Evolutionary conservation across 2,329 filamentous ascomycete species (phyloP).

Genomic region (Pseudogymnoascus sp.): DNA sequence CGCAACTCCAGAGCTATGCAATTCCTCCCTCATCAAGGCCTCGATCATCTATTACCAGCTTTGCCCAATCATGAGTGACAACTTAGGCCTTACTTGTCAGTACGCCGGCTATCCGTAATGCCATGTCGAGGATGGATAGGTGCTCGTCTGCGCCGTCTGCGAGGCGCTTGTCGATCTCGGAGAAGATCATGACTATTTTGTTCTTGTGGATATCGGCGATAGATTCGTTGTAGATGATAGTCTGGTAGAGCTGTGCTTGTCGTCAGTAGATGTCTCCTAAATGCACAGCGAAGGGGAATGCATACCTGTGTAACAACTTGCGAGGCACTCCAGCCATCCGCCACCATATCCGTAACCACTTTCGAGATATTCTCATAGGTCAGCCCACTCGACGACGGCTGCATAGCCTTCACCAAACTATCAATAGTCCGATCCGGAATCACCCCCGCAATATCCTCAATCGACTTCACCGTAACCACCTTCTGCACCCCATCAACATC

Average conservation of each 20-base stretch:
- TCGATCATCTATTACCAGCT: slow-evolving; percentile 18
- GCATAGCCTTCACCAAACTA: slow-evolving; percentile 64
- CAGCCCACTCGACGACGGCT: slow-evolving; percentile 55
- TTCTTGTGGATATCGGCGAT: slow-evolving; percentile 84
- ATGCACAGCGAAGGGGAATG: slow-evolving; percentile 5
- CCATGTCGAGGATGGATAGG: slow-evolving; percentile 77
- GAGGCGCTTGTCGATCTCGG: slow-evolving; percentile 86
- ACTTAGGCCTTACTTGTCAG: slow-evolving; percentile 35
- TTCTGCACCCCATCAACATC: slow-evolving; percentile 43
- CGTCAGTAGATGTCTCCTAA: slow-evolving; percentile 7
- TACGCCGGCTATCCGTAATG: slow-evolving; percentile 71
- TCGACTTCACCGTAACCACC: slow-evolving; percentile 69
- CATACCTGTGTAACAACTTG: slow-evolving; percentile 75
- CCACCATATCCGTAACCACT: slow-evolving; percentile 82
- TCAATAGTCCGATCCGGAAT: slow-evolving; percentile 72
- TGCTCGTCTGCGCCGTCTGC: slow-evolving; percentile 96
- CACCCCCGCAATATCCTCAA: slow-evolving; percentile 94
- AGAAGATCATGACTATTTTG: slow-evolving; percentile 80
- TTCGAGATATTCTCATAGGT: slow-evolving; percentile 68
- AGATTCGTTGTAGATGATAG: slow-evolving; percentile 73
- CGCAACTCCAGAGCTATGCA: slow-evolving; percentile 13
- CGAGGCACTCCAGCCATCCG: slow-evolving; percentile 92
- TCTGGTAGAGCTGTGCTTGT: slow-evolving; percentile 61
- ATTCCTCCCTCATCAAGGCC: not conserved
- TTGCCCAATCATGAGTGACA: not conserved